Evolutionary conservation across 345 rosid species (phyloP), one percentile per base, ranked within the genome.

Genomic region (Mercurialis annua): DNA sequence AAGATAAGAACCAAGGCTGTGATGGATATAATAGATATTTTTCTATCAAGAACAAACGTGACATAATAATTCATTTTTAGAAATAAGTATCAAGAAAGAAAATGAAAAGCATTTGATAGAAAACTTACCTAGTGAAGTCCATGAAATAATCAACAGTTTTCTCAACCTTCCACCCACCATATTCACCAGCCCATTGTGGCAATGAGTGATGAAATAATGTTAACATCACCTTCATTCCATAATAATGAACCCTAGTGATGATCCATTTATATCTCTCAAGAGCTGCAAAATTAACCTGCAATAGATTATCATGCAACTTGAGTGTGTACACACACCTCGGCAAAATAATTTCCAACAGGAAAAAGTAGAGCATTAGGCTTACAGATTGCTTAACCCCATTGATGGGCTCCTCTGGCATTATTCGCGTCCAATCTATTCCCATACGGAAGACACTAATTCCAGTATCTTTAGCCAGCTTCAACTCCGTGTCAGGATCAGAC

Each of bases 181-280:
- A 93, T 58, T 82, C 97, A 81, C 90, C 86, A 59, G 97, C 98
- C 97, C 97, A 93, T 29, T 94, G 90, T 52, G 98, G 98, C 77
- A 93, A 73, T 24, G 98, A 90, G 74, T 93, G 98, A 77, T 93
- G 98, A 73, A 93, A 93, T 34, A 93, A 77, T 36, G 97, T 93
- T 57, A 88, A 87, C 98, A 93, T 93, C 80, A 90, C 98, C 80
- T 87, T 93, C 98, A 93, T 90, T 72, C 96, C 98, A 71, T 82
- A 80, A 50, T 83, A 79, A 54, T 70, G 97, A 69, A 93, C 92
- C 84, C 88, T 84, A 34, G 59, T 27, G 47, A 93, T 81, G 61
- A 90, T 93, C 97, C 97, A 90, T 67, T 86, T 93, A 72, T 88
- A 93, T 59, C 92, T 87, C 73, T 87, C 92, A 31, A 93, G 61